Base-by-base conservation (phyloP, 2,329 filamentous ascomycete species). In the Emmonsia crescens region DNA sequence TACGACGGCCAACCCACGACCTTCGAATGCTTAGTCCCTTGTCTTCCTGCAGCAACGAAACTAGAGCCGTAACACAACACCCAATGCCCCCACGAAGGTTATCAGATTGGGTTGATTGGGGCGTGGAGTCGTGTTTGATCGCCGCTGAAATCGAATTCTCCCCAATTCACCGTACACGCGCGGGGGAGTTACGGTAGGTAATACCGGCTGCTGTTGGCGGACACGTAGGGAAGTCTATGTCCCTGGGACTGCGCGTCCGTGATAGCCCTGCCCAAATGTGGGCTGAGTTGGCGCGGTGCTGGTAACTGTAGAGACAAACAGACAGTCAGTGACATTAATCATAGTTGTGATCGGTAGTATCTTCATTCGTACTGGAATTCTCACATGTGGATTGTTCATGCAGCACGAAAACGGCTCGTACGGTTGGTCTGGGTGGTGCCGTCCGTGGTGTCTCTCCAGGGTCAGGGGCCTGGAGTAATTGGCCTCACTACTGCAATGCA, bases 341-440 rank as follows among this genome's bases (percentile, higher is more conserved):
- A 33, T 14, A 48, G 10, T 4, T 29, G 29, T 27, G 33, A 59
- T 38, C 6, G n/a, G n/a, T 36, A 58, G 42, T 3, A 44, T 44
- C 54, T 38, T 38, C 16, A 38, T 3, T 21, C 1, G 16, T 16
- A 54, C 51, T 14, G 24, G 24, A 31, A 5, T 16, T 49, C 61
- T 57, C 31, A 63, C 61, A 44, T 58, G n/a, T 29, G 54, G 54
- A 24, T 48, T 61, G n/a, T 61, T 63, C 40, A 52, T 31, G 33
- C 61, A 61, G 44, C 59, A 61, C 36, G 27, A 16, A 56, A 38
- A 57, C 24, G 4, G 44, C 36, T 62, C 60, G 55, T 42, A 62
- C n/a, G 24, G 33, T n/a, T 59, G 44, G 19, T 59, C 31, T 40
- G 16, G 56, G 36, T 55, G 61, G 31, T 36, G 14, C 19, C 36